Percentiles rank a stretch among this genome's conserved stretches.
These are phyloP conservation scores for Moricandia arvensis DNA, from an alignment of 345 rosid species.

Conservation along the genomic window DNA sequence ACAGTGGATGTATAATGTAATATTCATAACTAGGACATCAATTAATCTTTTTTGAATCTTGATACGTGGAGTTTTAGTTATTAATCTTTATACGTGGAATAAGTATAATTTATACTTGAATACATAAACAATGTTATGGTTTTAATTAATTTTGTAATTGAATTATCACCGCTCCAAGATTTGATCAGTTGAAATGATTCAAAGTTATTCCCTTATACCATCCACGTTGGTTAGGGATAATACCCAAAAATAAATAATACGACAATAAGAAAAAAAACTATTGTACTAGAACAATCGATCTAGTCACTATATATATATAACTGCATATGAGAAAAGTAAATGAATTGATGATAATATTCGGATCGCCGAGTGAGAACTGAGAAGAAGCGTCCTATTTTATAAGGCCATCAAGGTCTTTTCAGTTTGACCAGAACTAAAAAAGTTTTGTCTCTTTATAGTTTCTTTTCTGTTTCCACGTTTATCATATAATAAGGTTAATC, in stretches of 20 bases:
- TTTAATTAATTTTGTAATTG: not conserved
- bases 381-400: not conserved
- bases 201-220: not conserved
- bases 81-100: not conserved
- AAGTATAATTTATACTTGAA: not conserved
- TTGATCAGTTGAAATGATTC: not conserved
- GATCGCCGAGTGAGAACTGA: constrained; percentile 4
- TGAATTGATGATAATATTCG: not conserved
- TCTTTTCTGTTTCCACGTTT: not conserved
- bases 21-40: too few species aligned
- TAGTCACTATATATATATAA: not conserved
- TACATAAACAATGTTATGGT: not conserved
- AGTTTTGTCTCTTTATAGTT: not conserved
- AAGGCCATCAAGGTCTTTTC: constrained; percentile 19
- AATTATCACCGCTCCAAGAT: not conserved
- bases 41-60: too few species aligned
- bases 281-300: not conserved
- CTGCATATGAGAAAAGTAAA: not conserved
- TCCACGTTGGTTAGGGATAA: not conserved
- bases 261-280: not conserved
- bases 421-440: constrained; percentile 18
- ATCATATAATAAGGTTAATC: not conserved
- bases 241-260: too few species aligned
- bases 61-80: not conserved
- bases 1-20: not conserved